Conservation (phyloP, 768 basidiomycete genomes). For the Fomitopsis pulvina region DNA sequence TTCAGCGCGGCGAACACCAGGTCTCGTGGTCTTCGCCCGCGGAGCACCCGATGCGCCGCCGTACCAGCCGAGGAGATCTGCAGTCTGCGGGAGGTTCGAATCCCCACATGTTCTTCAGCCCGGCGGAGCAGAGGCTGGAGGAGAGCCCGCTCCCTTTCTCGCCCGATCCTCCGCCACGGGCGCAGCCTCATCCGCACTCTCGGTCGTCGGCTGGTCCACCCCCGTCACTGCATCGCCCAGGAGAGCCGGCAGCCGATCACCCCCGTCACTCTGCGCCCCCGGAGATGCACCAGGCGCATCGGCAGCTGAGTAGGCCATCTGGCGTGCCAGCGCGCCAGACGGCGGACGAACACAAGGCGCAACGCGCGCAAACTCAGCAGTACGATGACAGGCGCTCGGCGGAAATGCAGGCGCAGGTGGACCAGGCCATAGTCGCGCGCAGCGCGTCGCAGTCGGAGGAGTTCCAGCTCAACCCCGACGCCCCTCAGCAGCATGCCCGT, state of each 20-base stretch:
- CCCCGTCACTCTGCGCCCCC: conserved; percentile 37
- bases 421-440: not conserved
- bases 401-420: not conserved
- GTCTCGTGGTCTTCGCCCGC: conserved; percentile 53
- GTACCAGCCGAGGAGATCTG: not conserved
- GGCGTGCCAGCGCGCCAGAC: conserved; percentile 21
- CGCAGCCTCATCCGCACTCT: conserved; percentile 6
- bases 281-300: conserved; percentile 34
- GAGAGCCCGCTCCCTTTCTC: conserved; percentile 33
- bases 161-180: conserved; percentile 1
- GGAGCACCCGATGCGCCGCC: conserved; percentile 26
- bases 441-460: conserved; percentile 4
- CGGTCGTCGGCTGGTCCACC: conserved; percentile 18
- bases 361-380: not conserved
- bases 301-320: conserved; percentile 24
- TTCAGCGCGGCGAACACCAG: conserved; percentile 42
- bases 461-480: conserved; percentile 35
- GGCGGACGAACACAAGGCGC: conserved; percentile 6
- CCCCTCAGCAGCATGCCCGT: conserved; percentile 32
- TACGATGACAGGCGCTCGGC: not conserved
- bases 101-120: conserved; percentile 25
- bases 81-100: conserved; percentile 2
- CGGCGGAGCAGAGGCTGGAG: conserved; percentile 34
- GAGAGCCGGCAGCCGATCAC: not conserved
- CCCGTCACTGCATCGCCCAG: not conserved